phyloP scores from a whole-genome alignment of 2,329 filamentous ascomycete species.

The Chalaropsis thielavioides region DNA sequence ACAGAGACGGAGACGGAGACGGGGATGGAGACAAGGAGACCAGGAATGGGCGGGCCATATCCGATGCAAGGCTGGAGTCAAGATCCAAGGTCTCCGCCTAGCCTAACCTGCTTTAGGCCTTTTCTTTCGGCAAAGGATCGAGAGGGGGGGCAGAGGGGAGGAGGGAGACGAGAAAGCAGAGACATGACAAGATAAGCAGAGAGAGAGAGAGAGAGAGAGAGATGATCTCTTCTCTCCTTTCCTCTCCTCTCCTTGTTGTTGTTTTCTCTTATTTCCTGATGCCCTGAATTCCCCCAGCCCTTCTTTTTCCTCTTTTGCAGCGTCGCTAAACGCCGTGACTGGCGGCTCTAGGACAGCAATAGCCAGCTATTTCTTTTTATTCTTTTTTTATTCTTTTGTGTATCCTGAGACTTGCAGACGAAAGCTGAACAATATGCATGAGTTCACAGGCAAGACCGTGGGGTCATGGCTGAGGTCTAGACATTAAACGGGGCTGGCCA shows the following conservation, averaged over 20 bases:
- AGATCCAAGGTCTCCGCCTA: not conserved
- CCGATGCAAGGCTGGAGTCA: not conserved
- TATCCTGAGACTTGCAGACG: not conserved
- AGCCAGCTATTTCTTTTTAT: not conserved
- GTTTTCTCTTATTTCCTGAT: not conserved
- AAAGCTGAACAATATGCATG: not conserved
- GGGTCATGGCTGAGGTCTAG: too few species aligned
- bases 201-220: not conserved
- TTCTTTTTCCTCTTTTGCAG: not conserved
- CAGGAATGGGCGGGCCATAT: not conserved
- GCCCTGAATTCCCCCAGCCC: not conserved
- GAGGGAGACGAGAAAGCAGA: not conserved
- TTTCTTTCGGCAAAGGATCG: slow-evolving; percentile 1
- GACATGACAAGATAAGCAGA: not conserved
- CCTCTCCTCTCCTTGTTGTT: not conserved
- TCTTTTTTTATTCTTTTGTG: not conserved
- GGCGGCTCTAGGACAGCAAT: not conserved
- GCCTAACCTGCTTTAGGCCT: not conserved
- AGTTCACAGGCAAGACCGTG: not conserved
- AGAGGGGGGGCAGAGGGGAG: not conserved
- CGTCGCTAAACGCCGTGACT: not conserved
- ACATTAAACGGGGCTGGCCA: too few species aligned
- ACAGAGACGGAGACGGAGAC: not conserved
- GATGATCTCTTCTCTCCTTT: not conserved
- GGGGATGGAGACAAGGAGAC: not conserved